These are phyloP conservation scores for Blastobotrys malaysiensis DNA, from an alignment of 1,139 yeast genomes.

Conservation along the genomic window DNA sequence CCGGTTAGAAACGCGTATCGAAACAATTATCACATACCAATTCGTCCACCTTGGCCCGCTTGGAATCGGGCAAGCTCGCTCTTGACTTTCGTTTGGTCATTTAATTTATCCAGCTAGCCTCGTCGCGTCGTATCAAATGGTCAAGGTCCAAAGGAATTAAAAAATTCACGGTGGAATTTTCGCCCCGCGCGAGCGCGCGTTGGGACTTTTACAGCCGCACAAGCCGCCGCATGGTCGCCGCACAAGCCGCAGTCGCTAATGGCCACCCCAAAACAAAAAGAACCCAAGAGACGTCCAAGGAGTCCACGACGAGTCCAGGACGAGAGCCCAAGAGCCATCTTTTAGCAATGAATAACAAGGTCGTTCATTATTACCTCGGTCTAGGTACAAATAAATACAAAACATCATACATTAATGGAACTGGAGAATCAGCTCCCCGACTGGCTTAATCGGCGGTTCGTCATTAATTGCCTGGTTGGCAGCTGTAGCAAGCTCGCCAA, in stretches of 20 bases:
- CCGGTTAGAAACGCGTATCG: neutral
- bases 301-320: too few relatives aligned
- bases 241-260: too few relatives aligned
- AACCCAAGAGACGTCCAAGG: too few relatives aligned
- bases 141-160: neutral
- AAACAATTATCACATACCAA: neutral
- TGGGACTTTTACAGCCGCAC: neutral
- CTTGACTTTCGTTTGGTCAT: conserved; percentile 11
- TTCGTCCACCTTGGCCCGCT: conserved; percentile 10
- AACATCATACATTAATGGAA: conserved; percentile 7
- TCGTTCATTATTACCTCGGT: neutral
- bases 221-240: neutral
- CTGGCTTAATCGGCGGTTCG: conserved; percentile 21
- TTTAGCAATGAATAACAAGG: too few relatives aligned
- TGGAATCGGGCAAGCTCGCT: conserved; percentile 7
- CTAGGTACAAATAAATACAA: neutral
- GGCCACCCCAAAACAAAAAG: too few relatives aligned
- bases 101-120: neutral
- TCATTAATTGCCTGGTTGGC: conserved; percentile 20
- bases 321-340: too few relatives aligned
- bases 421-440: conserved; percentile 21
- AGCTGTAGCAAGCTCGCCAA: conserved; percentile 16
- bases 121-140: neutral
- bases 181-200: neutral
- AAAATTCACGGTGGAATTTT: neutral